Base-by-base conservation (phyloP, 768 basidiomycete species). In the Leccinum subgranulosum region DNA sequence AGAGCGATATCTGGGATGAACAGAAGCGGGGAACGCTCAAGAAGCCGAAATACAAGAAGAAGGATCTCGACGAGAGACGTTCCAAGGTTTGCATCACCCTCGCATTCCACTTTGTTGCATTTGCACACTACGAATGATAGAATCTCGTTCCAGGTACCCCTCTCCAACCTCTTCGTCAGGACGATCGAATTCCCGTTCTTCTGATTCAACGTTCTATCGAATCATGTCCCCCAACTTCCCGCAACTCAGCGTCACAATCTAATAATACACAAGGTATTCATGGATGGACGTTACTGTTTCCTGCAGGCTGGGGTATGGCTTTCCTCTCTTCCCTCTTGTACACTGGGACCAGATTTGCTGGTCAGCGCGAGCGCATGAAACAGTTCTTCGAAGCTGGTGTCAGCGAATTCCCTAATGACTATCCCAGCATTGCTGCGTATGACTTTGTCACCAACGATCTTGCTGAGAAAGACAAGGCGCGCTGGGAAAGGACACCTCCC, bases 261-360 rank as follows among this genome's bases (percentile, higher is more conserved):
- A 69, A 73, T 45, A 56, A 49, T 2, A 70, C 66, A 10, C 75
- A 77, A 61, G 75, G 79, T 1, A 75, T 93, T 29, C 86, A 94
- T 64, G 94, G 95, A 39, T 97, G 92, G 88, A 93, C 87, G 8
- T 75, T 99, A 9, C 77, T 97, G 48, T 70, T 96, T 31, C 96
- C 96, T 3, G 77, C 84, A 1, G 94, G 92, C 12, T 98, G 94
- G 94, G 81, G 83, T 0, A 96, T 94, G 87, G 80, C 94, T 1
- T 93, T 98, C 74, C 84, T 91, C 60, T 80, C 79, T 41, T 95
- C 94, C 3, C 81, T 99, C 51, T 79, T 81, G 3, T 86, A 84
- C 70, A 94, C 94, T 0, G 88, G 90, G 21, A 91, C 90, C 2
- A 87, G 93, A 7, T 80, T 96, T 17, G 90, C 82, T 6, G 96